Base-by-base conservation (phyloP, 2,329 filamentous ascomycete genomes). In the Fusarium metavorans region DNA sequence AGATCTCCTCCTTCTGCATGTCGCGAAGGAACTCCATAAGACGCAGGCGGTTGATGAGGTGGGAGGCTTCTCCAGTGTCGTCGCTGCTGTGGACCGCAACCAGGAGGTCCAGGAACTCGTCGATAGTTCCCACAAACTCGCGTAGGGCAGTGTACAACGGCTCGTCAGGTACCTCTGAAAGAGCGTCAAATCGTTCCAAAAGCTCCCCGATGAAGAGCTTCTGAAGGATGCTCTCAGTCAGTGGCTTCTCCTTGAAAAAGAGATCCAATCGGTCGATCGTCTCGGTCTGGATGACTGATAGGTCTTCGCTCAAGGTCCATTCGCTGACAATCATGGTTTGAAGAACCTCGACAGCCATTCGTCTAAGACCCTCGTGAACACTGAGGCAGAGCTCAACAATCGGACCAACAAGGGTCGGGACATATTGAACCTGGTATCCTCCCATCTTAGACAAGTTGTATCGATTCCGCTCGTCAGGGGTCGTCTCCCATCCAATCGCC, bases 321-420 rank as follows among this genome's bases (percentile, higher is more conserved):
- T 99, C 97, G 84, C 95, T 97, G 76, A 98, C 92, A 78, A 99
- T 97, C 97, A 99, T 99, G 4, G 95, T 97, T 82, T 98, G 95
- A 71, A 99, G 84, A 23, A 99, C 94, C 81, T 98, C 94, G 34
- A 98, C 95, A 1, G 96, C 97, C 82, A 97, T 97, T 73, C 91
- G 91, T 70, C 97, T 91, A 66, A 99, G 86, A 5, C 95, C 95
- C 81, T 97, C 95, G 76, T 99, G 97, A 5, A 98, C 95, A 80
- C 96, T 98, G 66, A 99, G 88, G 80, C 97, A 99, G 11, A 99
- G 89, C 82, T 97, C 95, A 27, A 98, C 94, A 60, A 98, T 97
- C 1, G 95, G 95, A 1, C 93, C 93, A 9, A 99, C 95, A 7
- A 99, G 88, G 14, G 93, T 92, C 7, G 97, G 97, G 34, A 99